A percentile compares a stretch with the other conserved stretches of the same genome.
phyloP scores from a whole-genome alignment of 441 rosid genomes.

The Pelargonium fulgidum region DNA sequence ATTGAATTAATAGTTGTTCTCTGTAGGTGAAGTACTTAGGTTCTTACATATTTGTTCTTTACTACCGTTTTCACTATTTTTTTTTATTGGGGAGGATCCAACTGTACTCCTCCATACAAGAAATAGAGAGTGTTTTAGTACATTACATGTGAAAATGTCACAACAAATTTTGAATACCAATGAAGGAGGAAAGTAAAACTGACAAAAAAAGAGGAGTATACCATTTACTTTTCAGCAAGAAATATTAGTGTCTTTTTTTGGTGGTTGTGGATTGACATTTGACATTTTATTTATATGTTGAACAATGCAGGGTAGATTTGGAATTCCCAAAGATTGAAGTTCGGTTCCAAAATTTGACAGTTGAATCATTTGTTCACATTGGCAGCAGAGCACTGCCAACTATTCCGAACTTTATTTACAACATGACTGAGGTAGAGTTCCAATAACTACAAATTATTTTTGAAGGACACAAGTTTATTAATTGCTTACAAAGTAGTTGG shows the following conservation, averaged over 20 bases:
- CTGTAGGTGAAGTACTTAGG: too few relatives aligned
- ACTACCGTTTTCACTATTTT: neutral
- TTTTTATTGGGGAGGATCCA: too few relatives aligned
- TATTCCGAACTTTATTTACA: conserved; percentile 80
- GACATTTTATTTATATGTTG: conserved; percentile 12
- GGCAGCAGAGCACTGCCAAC: conserved; percentile 98
- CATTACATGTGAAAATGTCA: neutral
- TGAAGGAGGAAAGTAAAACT: too few relatives aligned
- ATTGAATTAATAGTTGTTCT: too few relatives aligned
- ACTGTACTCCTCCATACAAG: too few relatives aligned
- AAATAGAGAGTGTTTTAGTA: neutral
- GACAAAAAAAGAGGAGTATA: neutral
- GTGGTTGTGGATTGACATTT: neutral
- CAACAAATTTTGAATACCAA: neutral
- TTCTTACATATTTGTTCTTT: too few relatives aligned
- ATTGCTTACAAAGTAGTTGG: neutral
- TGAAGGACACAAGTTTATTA: neutral
- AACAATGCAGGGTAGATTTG: conserved; percentile 63
- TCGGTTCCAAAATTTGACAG: conserved; percentile 64
- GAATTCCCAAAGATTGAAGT: conserved; percentile 88
- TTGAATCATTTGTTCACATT: conserved; percentile 79
- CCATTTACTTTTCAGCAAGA: neutral
- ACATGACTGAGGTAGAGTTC: conserved; percentile 71
- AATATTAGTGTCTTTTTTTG: neutral
- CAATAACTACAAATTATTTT: neutral